Percentiles rank a stretch among this genome's conserved stretches.
These are phyloP conservation scores for Fusarium albidum DNA, from an alignment of 2,329 filamentous ascomycete species.

Conservation along the genomic window DNA sequence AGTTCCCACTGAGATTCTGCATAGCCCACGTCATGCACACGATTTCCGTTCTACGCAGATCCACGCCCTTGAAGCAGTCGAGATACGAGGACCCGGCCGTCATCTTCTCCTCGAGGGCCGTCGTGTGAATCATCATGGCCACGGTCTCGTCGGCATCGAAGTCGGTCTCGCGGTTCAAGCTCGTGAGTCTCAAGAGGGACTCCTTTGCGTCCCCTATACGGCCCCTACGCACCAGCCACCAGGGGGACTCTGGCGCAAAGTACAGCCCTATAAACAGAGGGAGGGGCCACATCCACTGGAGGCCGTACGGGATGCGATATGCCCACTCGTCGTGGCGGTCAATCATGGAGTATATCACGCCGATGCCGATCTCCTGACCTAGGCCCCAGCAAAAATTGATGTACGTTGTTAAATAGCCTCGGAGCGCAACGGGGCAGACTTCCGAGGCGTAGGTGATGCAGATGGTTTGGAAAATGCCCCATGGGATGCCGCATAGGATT, in stretches of 20 bases:
- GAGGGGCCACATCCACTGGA: slow-evolving; percentile 46
- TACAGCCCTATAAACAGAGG: slow-evolving; percentile 37
- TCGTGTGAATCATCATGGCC: slow-evolving; percentile 43
- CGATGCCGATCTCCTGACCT: slow-evolving; percentile 10
- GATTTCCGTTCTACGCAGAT: slow-evolving; percentile 56
- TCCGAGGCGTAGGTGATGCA: slow-evolving; percentile 31
- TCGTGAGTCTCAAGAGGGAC: slow-evolving; percentile 14
- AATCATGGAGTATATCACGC: slow-evolving; percentile 1
- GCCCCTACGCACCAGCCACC: slow-evolving; percentile 51
- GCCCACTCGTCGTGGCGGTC: slow-evolving; percentile 41
- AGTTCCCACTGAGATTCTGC: slow-evolving; percentile 5
- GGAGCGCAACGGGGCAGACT: slow-evolving; percentile 10
- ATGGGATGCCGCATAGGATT: slow-evolving; percentile 33
- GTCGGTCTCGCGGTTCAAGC: background rate
- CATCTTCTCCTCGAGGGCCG: slow-evolving; percentile 51
- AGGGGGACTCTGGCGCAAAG: slow-evolving; percentile 44
- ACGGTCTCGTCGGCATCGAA: slow-evolving; percentile 31
- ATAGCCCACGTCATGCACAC: slow-evolving; percentile 45
- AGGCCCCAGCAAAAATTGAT: slow-evolving; percentile 17
- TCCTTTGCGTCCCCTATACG: slow-evolving; percentile 24
- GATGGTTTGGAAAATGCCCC: slow-evolving; percentile 38
- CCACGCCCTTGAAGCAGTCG: slow-evolving; percentile 56
- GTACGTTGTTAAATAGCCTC: slow-evolving; percentile 10
- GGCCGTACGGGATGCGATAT: slow-evolving; percentile 47
- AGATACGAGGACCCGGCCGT: slow-evolving; percentile 51